Evolutionary conservation across 352 stramenopile genomes (phyloP), one percentile per base, ranked within the genome.

Genomic region (Thraustotheca clavata): DNA sequence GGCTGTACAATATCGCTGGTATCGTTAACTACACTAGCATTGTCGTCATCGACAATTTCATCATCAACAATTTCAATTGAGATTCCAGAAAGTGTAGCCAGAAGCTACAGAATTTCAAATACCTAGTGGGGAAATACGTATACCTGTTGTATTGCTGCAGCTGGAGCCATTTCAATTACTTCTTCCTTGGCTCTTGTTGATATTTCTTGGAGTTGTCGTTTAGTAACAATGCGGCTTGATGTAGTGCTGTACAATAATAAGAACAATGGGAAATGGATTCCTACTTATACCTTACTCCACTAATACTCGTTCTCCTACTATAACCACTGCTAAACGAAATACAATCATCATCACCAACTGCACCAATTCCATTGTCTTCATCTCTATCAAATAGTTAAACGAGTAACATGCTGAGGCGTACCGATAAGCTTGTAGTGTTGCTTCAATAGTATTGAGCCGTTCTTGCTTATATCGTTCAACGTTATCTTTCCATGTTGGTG

Each of bases 51-150:
- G n/a, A n/a, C n/a, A n/a, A n/a, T n/a, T n/a, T n/a, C n/a, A 32
- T 65, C 57, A 33, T 65, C 57, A 4, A n/a, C 16, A 46, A 65
- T 52, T 18, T 65, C 57, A 41, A 65, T 65, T 8, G 57, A 34
- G 24, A 65, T 65, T 4, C 38, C 57, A 16, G 57, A 7, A 18
- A 65, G 32, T 4, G 38, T 47, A 32, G 38, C 36, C 3, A 65
- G 39, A 14, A 65, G 29, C 57, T 65, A 54, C 22, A 52, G n/a
- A 22, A 38, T 24, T 3, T 11, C 22, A 38, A 52, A 18, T 3
- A 24, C 29, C 22, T 12, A 41, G 16, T 2, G 20, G 22, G 35
- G 18, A 61, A 20, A 4, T n/a, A 16, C 3, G 26, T 29, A 9
- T 2, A 65, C 57, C 12, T 65, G 38, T 20, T 65, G 46, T 31